These are phyloP conservation scores for Cladosporium velox DNA, from an alignment of 2,329 filamentous ascomycete genomes.

Conservation along the genomic window DNA sequence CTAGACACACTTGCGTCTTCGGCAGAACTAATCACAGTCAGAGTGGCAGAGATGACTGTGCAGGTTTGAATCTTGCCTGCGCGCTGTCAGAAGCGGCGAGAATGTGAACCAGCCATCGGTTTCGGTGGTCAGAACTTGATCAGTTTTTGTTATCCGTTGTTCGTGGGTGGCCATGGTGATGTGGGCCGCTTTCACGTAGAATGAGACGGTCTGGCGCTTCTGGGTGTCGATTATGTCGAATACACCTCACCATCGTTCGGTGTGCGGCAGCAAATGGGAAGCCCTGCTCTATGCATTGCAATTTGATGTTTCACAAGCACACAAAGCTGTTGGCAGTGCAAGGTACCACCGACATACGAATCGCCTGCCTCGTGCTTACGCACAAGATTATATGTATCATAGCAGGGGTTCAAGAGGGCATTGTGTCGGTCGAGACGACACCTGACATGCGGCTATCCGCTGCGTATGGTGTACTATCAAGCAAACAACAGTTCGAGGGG, in stretches of 20 bases:
- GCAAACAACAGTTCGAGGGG: neutral
- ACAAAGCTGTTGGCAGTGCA: neutral
- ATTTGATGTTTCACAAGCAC: neutral
- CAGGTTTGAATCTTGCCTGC: neutral
- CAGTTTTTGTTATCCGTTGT: neutral
- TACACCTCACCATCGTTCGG: neutral
- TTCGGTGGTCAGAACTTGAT: neutral
- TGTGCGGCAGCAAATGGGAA: neutral
- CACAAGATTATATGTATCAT: neutral
- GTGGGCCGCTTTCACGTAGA: neutral
- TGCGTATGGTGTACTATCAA: neutral
- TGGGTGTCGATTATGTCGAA: neutral
- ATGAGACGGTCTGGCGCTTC: neutral
- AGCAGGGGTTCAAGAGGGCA: neutral
- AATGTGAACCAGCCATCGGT: neutral
- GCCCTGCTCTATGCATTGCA: neutral
- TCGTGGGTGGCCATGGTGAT: neutral
- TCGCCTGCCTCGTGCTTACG: neutral
- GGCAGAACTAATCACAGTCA: neutral
- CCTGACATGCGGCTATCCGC: neutral
- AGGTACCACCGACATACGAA: neutral
- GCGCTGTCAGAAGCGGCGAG: neutral
- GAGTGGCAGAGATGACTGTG: neutral
- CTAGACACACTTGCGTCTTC: neutral
- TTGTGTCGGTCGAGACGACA: neutral